phyloP scores from a whole-genome alignment of 352 stramenopile genomes.

The Globisporangium orthogonon region DNA sequence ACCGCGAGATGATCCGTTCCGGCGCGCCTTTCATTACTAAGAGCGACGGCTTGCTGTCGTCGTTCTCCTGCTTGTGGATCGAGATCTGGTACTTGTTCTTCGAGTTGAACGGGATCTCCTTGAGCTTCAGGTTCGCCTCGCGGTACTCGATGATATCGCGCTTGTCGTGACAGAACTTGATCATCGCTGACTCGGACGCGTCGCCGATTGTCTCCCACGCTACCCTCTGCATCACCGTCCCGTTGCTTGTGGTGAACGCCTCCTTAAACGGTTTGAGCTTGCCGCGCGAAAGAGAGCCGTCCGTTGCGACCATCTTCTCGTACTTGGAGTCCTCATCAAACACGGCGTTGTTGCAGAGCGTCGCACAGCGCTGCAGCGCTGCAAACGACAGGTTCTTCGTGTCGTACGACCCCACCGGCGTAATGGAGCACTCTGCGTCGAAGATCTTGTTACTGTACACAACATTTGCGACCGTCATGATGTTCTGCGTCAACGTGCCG shows the following conservation, averaged over 20 bases:
- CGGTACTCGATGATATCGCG: conserved; percentile 67
- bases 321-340: conserved; percentile 84
- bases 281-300: conserved; percentile 36
- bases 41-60: conserved; percentile 48
- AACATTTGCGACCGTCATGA: conserved; percentile 85
- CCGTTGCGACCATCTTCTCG: conserved; percentile 36
- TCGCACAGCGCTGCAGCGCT: conserved; percentile 53
- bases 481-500: conserved; percentile 84
- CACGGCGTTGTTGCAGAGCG: conserved; percentile 73
- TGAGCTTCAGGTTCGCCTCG: conserved; percentile 55
- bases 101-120: conserved; percentile 82
- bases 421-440: conserved; percentile 74
- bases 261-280: conserved; percentile 60
- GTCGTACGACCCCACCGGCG: conserved; percentile 31
- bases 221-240: conserved; percentile 38
- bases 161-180: conserved; percentile 81
- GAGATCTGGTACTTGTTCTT: conserved; percentile 86
- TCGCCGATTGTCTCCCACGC: conserved; percentile 66
- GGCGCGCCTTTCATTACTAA: conserved; percentile 95
- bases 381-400: conserved; percentile 32
- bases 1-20: conserved; percentile 91
- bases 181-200: conserved; percentile 78
- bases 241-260: conserved; percentile 31
- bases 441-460: conserved; percentile 75
- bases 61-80: conserved; percentile 77